Percentiles rank a stretch among this genome's conserved stretches.
Conservation (phyloP, 148 eudicot species). For the Rhododendron williamsianum region DNA sequence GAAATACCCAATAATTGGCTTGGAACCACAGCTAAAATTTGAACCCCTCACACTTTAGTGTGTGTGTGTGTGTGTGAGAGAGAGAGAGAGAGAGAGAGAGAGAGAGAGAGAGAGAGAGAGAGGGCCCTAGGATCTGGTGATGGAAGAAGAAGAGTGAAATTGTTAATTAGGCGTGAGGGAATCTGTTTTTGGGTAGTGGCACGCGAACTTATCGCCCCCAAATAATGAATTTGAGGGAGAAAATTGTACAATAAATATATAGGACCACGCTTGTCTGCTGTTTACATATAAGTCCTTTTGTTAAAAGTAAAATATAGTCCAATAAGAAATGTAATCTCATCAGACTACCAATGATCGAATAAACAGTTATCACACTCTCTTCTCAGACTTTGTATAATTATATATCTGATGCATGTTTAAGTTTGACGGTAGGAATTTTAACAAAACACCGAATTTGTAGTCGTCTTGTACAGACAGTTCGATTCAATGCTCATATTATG, state of each 20-base stretch:
- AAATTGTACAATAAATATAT: background rate
- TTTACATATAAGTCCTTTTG: background rate
- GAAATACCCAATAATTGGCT: background rate
- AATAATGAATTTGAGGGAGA: background rate
- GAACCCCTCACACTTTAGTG: background rate
- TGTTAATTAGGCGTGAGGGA: slow-evolving; percentile 13
- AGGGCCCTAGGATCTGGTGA: slow-evolving; percentile 3
- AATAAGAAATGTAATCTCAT: background rate
- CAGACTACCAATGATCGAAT: background rate
- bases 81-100: background rate
- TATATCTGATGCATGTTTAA: no score
- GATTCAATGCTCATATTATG: no score
- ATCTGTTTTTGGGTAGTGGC: slow-evolving; percentile 15
- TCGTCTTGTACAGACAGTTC: no score
- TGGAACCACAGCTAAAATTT: background rate
- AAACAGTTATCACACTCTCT: background rate
- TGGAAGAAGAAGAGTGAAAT: slow-evolving; percentile 4
- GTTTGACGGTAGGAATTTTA: no score
- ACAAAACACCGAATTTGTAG: no score
- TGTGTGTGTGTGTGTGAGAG: background rate
- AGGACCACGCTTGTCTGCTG: background rate
- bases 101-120: slow-evolving; percentile 7
- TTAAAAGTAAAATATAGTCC: no score
- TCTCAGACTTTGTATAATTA: background rate
- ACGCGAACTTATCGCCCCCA: slow-evolving; percentile 12